Conservation (phyloP, 2,329 filamentous ascomycete genomes). For the Teratosphaeriaceae sp. region DNA sequence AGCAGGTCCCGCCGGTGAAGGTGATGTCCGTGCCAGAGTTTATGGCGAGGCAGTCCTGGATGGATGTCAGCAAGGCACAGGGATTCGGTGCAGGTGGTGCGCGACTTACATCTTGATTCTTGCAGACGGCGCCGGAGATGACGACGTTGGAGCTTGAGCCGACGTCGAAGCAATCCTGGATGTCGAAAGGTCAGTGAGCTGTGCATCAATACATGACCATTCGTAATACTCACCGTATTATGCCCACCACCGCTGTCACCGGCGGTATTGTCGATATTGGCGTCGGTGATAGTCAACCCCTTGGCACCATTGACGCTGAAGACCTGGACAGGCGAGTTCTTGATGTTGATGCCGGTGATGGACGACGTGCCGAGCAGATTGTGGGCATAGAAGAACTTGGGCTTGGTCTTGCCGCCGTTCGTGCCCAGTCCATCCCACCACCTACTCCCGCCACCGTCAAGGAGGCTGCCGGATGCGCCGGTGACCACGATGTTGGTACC, state of each 20-base stretch:
- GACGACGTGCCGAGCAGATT: slow-evolving; percentile 45
- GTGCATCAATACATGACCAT: background rate
- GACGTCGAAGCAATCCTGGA: slow-evolving; percentile 24
- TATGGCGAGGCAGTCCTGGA: slow-evolving; percentile 17
- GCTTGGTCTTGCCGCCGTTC: slow-evolving; percentile 57
- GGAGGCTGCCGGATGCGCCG: slow-evolving; percentile 45
- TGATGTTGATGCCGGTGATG: slow-evolving; percentile 46
- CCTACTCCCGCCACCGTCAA: slow-evolving; percentile 50
- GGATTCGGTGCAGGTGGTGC: background rate
- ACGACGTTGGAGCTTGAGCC: slow-evolving; percentile 17
- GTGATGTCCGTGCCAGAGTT: slow-evolving; percentile 35
- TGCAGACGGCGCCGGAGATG: slow-evolving; percentile 18
- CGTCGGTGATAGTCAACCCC: slow-evolving; percentile 40
- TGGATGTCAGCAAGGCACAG: background rate
- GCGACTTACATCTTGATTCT: slow-evolving; percentile 21
- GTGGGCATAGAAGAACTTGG: slow-evolving; percentile 57
- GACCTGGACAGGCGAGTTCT: slow-evolving; percentile 50
- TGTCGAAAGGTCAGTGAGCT: background rate
- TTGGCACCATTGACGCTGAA: slow-evolving; percentile 43
- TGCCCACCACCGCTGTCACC: slow-evolving; percentile 37
- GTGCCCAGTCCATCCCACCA: slow-evolving; percentile 58
- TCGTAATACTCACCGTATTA: slow-evolving; percentile 18
- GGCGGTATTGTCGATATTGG: slow-evolving; percentile 52
- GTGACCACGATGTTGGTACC: slow-evolving; percentile 51
- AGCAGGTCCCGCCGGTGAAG: slow-evolving; percentile 39